Conservation (phyloP, 768 basidiomycete genomes). For the Holtermannia corniformis region DNA sequence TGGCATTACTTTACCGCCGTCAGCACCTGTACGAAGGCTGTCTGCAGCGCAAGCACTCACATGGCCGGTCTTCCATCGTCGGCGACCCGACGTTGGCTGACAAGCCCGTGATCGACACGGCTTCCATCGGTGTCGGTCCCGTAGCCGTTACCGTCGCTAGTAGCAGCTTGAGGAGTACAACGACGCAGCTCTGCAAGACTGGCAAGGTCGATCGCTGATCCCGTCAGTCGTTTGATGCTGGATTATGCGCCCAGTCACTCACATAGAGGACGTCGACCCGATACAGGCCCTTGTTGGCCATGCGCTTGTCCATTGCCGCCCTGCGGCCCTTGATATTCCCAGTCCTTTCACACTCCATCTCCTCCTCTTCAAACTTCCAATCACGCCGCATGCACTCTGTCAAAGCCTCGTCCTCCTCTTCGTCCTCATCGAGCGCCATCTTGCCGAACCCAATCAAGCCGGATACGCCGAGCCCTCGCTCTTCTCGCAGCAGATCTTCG, state of each 20-base stretch:
- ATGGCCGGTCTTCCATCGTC: constrained; percentile 19
- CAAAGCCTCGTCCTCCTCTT: constrained; percentile 26
- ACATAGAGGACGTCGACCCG: constrained; percentile 91
- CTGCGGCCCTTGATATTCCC: constrained; percentile 27
- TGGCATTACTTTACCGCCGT: constrained; percentile 28
- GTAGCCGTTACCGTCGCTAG: constrained; percentile 86
- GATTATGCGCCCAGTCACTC: constrained; percentile 32
- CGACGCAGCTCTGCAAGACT: constrained; percentile 76
- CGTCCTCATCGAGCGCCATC: constrained; percentile 17
- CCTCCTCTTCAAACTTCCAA: constrained; percentile 49
- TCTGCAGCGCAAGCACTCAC: constrained; percentile 13
- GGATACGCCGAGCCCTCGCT: constrained; percentile 67
- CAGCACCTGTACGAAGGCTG: not conserved
- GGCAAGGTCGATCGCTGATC: constrained; percentile 73
- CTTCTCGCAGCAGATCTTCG: constrained; percentile 87
- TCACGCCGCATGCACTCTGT: constrained; percentile 26
- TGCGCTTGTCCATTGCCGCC: constrained; percentile 25
- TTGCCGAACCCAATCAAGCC: constrained; percentile 36
- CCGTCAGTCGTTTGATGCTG: not conserved
- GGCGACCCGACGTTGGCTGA: constrained; percentile 16
- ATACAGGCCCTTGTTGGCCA: constrained; percentile 68
- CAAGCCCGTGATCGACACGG: not conserved
- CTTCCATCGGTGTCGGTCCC: constrained; percentile 40
- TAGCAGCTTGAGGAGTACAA: constrained; percentile 83
- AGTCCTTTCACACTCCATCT: constrained; percentile 47